Evolutionary conservation across 2,329 filamentous ascomycete species (phyloP).

Genomic region (Diaporthe longicolla): DNA sequence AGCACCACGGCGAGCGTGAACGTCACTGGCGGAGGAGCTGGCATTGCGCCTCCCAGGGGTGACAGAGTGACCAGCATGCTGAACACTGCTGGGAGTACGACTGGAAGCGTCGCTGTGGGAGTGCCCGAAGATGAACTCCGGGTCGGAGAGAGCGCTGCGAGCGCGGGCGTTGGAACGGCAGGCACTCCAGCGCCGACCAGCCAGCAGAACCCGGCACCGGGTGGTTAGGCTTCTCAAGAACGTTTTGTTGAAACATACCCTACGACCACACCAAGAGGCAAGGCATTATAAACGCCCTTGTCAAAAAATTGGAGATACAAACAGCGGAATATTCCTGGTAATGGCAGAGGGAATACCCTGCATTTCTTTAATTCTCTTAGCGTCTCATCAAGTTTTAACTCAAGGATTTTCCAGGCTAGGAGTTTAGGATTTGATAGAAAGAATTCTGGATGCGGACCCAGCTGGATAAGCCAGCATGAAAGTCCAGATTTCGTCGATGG

Average conservation of each 20-base stretch:
- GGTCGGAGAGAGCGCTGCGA: conserved; percentile 74
- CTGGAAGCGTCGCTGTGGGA: conserved; percentile 61
- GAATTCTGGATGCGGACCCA: not conserved
- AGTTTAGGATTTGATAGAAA: conserved; percentile 17
- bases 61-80: conserved; percentile 61
- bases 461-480: not conserved
- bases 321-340: not conserved
- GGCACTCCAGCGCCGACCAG: not conserved
- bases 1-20: conserved; percentile 50
- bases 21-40: conserved; percentile 52
- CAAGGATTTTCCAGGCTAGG: conserved; percentile 10
- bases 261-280: not conserved
- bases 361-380: conserved; percentile 1
- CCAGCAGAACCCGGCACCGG: conserved; percentile 2
- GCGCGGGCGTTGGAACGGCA: conserved; percentile 52
- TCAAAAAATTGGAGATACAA: not conserved
- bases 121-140: conserved; percentile 72
- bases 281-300: not conserved
- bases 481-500: not conserved
- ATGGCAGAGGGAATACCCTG: not conserved
- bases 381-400: not conserved
- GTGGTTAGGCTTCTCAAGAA: not conserved
- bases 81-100: conserved; percentile 55
- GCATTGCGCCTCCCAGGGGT: conserved; percentile 63
- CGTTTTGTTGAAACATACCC: not conserved